These are phyloP conservation scores for Saposhnikovia divaricata DNA, from an alignment of 129 eudicot species.

Conservation along the genomic window DNA sequence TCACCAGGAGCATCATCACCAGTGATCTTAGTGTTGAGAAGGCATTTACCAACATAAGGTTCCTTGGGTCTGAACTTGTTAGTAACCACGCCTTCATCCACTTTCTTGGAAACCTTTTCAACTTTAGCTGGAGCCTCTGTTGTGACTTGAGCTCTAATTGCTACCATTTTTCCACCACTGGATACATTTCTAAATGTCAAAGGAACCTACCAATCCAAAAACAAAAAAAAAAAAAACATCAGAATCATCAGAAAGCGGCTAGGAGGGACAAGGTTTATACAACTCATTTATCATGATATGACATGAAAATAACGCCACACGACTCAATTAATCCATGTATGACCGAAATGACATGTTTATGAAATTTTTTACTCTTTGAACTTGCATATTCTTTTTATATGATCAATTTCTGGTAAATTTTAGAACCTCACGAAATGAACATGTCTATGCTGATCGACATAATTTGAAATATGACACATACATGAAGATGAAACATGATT, in stretches of 20 bases:
- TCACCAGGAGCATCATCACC: slow-evolving; percentile 99
- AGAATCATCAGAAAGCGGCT: neutral
- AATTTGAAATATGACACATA: too few species aligned
- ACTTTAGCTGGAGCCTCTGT: slow-evolving; percentile 77
- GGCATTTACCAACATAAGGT: slow-evolving; percentile 67
- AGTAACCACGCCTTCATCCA: slow-evolving; percentile 73
- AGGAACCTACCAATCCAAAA: slow-evolving; percentile 42
- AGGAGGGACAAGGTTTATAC: neutral
- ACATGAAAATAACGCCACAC: too few species aligned
- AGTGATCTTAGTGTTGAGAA: slow-evolving; percentile 96
- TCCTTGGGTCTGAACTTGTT: slow-evolving; percentile 72
- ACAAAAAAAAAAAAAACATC: neutral
- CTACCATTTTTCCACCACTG: slow-evolving; percentile 28
- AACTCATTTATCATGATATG: neutral
- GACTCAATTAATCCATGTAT: neutral
- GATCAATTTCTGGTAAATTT: neutral
- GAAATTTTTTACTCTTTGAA: neutral
- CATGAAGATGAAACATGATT: neutral
- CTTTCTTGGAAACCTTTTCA: slow-evolving; percentile 79
- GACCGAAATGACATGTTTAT: neutral
- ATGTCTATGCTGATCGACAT: neutral
- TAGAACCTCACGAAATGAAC: neutral
- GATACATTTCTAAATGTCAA: slow-evolving; percentile 53
- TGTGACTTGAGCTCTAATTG: slow-evolving; percentile 78
- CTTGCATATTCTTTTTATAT: neutral